phyloP scores from a whole-genome alignment of 2,329 filamentous ascomycete genomes.

The Neonectria magnoliae region DNA sequence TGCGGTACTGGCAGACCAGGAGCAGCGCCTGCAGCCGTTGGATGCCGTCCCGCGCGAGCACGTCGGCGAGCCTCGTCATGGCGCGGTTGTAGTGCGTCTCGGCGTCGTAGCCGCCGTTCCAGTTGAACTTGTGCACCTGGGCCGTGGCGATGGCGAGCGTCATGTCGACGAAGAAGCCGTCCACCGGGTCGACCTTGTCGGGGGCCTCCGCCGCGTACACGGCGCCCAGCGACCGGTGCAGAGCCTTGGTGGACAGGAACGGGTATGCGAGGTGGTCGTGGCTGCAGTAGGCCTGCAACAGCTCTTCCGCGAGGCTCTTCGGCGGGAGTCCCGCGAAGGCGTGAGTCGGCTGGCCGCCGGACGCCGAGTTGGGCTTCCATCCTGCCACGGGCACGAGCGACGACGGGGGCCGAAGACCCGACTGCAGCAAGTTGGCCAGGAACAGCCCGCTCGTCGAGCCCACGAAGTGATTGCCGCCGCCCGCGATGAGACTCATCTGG shows the following conservation, averaged over 20 bases:
- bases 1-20: constrained; percentile 55
- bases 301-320: constrained; percentile 46
- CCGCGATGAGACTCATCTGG: constrained; percentile 53
- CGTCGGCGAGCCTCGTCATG: constrained; percentile 48
- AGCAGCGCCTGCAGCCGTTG: constrained; percentile 53
- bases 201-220: constrained; percentile 45
- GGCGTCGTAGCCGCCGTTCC: constrained; percentile 54
- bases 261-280: constrained; percentile 57
- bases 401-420: constrained; percentile 28
- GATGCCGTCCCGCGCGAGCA: constrained; percentile 49
- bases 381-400: constrained; percentile 23
- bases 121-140: constrained; percentile 56
- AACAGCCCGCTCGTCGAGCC: constrained; percentile 53
- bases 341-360: constrained; percentile 10
- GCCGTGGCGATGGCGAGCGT: constrained; percentile 55
- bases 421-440: constrained; percentile 53
- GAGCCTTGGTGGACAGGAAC: constrained; percentile 47
- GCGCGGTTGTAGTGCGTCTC: constrained; percentile 54
- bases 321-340: constrained; percentile 45
- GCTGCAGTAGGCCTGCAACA: constrained; percentile 53
- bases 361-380: constrained; percentile 27
- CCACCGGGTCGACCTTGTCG: constrained; percentile 37
- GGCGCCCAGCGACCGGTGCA: constrained; percentile 42
- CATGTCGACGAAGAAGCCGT: constrained; percentile 56
- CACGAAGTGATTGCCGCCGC: constrained; percentile 54